phyloP scores from a whole-genome alignment of 1,139 yeast genomes.

The Wickerhamiella infanticola region DNA sequence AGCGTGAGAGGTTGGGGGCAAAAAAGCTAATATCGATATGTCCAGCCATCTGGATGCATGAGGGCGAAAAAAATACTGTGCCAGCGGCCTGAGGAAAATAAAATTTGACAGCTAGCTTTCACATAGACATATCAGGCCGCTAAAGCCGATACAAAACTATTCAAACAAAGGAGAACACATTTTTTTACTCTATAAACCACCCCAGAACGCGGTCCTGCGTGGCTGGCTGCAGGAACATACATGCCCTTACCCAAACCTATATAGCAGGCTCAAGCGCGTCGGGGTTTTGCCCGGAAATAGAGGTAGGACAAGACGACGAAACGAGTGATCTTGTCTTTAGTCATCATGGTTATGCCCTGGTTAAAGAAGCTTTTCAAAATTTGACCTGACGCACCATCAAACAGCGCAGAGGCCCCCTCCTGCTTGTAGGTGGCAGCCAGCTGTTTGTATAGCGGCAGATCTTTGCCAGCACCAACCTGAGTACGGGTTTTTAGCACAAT shows the following conservation, averaged over 20 bases:
- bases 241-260: not conserved
- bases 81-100: no score
- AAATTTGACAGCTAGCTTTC: no score
- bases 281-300: not conserved
- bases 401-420: constrained; percentile 57
- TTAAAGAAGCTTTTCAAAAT: constrained; percentile 24
- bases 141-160: no score
- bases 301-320: constrained; percentile 18
- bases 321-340: constrained; percentile 22
- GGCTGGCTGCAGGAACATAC: not conserved
- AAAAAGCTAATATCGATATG: no score
- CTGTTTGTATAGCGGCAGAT: constrained; percentile 57
- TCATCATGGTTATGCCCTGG: constrained; percentile 25
- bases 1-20: no score
- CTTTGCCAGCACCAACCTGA: constrained; percentile 53
- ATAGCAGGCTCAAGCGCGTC: not conserved
- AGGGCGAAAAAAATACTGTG: no score
- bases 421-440: constrained; percentile 39
- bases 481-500: constrained; percentile 53
- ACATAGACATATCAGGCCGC: no score
- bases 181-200: not conserved
- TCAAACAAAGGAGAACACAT: no score
- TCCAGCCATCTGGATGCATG: no score
- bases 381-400: constrained; percentile 37
- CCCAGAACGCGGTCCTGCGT: not conserved